phyloP scores from a whole-genome alignment of 495 filamentous ascomycete species.

The Daldinia caldariorum region DNA sequence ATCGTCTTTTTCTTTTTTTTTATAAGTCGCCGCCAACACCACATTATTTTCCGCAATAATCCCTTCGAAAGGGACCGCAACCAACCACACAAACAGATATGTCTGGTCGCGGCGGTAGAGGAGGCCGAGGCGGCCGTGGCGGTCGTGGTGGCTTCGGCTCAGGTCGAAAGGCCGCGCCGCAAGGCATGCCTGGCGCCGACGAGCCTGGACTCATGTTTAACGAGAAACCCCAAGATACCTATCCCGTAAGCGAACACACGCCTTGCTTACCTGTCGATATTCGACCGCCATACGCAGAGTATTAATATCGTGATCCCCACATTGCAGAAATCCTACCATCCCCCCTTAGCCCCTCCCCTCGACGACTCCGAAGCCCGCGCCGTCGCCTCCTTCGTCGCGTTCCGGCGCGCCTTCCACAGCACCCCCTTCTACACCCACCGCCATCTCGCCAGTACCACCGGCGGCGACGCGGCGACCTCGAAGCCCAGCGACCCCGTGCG shows the following conservation, averaged over 20 bases:
- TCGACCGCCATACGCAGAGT: too few relatives aligned
- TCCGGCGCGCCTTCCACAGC: conserved; percentile 60
- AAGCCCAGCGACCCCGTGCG: conserved; percentile 34
- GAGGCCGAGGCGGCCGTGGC: conserved; percentile 48
- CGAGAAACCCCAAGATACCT: conserved; percentile 46
- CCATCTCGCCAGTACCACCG: conserved; percentile 36
- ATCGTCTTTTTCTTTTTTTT: background rate
- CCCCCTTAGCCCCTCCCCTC: conserved; percentile 54
- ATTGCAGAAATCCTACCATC: conserved; percentile 52
- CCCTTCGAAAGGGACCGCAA: background rate
- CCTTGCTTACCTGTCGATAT: conserved; percentile 1
- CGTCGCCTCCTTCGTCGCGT: conserved; percentile 57
- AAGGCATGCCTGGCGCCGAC: conserved; percentile 49
- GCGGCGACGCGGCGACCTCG: conserved; percentile 33
- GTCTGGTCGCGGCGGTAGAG: conserved; percentile 46
- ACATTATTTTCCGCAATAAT: background rate
- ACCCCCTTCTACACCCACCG: conserved; percentile 61
- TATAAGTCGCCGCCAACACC: background rate
- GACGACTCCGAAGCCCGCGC: conserved; percentile 54
- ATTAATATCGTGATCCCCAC: background rate
- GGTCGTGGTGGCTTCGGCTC: conserved; percentile 50
- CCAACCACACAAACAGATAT: conserved; percentile 36
- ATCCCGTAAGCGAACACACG: conserved; percentile 35
- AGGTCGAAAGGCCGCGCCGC: conserved; percentile 43
- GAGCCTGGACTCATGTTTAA: conserved; percentile 46